These are phyloP conservation scores for Coleophoma eucalyptorum DNA, from an alignment of 2,329 filamentous ascomycete species.

Conservation along the genomic window DNA sequence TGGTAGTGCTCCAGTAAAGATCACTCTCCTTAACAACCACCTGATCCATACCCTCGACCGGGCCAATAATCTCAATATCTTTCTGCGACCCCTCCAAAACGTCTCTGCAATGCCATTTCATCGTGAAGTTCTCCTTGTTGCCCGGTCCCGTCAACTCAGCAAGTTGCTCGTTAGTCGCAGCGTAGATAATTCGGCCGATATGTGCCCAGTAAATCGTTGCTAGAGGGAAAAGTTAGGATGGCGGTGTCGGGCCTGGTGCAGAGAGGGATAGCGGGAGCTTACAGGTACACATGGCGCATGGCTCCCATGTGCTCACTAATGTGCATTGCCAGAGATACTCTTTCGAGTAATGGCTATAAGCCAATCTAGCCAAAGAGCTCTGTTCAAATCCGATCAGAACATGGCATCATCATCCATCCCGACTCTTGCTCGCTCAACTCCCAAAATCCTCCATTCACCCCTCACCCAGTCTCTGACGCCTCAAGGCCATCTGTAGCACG, in stretches of 20 bases:
- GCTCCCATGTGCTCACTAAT: constrained; percentile 50
- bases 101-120: constrained; percentile 43
- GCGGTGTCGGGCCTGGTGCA: neutral
- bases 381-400: neutral
- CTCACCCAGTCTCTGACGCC: too few species aligned
- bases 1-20: constrained; percentile 38
- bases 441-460: constrained; percentile 8
- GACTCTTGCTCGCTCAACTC: neutral
- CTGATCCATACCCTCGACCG: constrained; percentile 38
- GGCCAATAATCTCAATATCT: constrained; percentile 44
- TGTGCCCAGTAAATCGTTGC: constrained; percentile 47
- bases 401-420: too few species aligned
- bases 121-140: constrained; percentile 48
- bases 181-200: constrained; percentile 48
- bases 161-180: constrained; percentile 43
- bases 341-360: constrained; percentile 42
- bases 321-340: constrained; percentile 45
- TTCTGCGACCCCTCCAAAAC: constrained; percentile 45
- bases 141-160: constrained; percentile 39
- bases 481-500: neutral
- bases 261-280: constrained; percentile 16
- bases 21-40: constrained; percentile 40
- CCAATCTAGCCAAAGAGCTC: constrained; percentile 41
- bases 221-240: constrained; percentile 6
- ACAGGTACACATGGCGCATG: constrained; percentile 47